These are phyloP conservation scores for Penicillium sp. DNA, from an alignment of 2,329 filamentous ascomycete species.

Conservation along the genomic window DNA sequence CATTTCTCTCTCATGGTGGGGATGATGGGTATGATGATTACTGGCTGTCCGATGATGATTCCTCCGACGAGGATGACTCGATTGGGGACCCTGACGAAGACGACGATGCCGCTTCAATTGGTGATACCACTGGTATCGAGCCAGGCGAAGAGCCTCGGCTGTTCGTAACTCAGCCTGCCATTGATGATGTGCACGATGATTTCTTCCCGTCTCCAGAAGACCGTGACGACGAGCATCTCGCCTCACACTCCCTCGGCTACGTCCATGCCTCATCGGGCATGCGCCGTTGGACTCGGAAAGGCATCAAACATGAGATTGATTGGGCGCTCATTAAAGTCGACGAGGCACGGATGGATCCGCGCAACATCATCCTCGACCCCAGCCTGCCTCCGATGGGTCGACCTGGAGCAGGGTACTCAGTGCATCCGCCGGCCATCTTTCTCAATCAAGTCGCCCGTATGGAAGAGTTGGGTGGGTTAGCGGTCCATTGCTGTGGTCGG, in stretches of 20 bases:
- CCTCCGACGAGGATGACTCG: slow-evolving; percentile 49
- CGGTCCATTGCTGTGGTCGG: slow-evolving; percentile 82
- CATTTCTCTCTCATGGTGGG: slow-evolving; percentile 33
- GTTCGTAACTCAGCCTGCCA: slow-evolving; percentile 81
- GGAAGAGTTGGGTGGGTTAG: slow-evolving; percentile 60
- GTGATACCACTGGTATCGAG: slow-evolving; percentile 73
- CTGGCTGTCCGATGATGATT: slow-evolving; percentile 43
- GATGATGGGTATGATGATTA: slow-evolving; percentile 40
- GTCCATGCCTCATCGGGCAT: slow-evolving; percentile 88
- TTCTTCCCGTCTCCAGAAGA: slow-evolving; percentile 77
- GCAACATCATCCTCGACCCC: slow-evolving; percentile 58
- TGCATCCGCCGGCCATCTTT: slow-evolving; percentile 38
- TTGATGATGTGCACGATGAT: slow-evolving; percentile 76
- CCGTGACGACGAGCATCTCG: slow-evolving; percentile 72
- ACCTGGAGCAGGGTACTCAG: slow-evolving; percentile 45
- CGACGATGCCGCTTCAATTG: slow-evolving; percentile 51
- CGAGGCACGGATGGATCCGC: slow-evolving; percentile 61
- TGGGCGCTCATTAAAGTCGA: slow-evolving; percentile 87
- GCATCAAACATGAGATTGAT: slow-evolving; percentile 83
- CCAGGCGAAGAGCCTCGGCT: slow-evolving; percentile 70
- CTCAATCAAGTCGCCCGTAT: slow-evolving; percentile 53
- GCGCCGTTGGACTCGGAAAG: slow-evolving; percentile 63
- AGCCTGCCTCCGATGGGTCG: slow-evolving; percentile 26
- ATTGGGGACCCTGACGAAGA: slow-evolving; percentile 51
- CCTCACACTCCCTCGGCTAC: slow-evolving; percentile 72